Evolutionary conservation across 495 filamentous ascomycete species (phyloP).

Genomic region (Emericellopsis terricola): DNA sequence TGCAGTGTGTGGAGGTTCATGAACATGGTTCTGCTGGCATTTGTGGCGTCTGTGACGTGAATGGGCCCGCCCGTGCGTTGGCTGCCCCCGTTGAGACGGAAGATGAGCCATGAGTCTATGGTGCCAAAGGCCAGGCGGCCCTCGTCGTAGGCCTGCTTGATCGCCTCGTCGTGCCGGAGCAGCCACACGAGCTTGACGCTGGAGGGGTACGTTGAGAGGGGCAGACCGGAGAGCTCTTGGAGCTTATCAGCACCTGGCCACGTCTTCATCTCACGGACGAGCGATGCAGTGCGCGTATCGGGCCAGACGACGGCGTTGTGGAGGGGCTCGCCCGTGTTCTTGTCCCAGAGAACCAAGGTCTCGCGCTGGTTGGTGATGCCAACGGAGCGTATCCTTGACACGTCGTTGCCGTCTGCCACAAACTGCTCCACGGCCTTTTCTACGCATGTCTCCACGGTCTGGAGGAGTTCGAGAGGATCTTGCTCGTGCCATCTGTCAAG

Average conservation of each 20-base stretch:
- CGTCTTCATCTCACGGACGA: constrained; percentile 69
- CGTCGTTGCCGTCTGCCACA: constrained; percentile 47
- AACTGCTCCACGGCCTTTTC: constrained; percentile 64
- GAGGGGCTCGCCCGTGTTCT: constrained; percentile 65
- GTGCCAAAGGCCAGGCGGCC: constrained; percentile 77
- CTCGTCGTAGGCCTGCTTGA: constrained; percentile 62
- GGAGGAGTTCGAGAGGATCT: constrained; percentile 62
- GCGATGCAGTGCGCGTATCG: constrained; percentile 62
- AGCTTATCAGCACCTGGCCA: constrained; percentile 49
- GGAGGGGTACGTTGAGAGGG: constrained; percentile 86
- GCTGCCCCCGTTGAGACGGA: constrained; percentile 73
- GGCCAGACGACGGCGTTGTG: constrained; percentile 90
- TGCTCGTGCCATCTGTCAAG: constrained; percentile 78
- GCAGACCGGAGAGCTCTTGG: constrained; percentile 62
- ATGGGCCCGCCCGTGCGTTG: constrained; percentile 28
- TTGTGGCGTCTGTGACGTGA: constrained; percentile 79
- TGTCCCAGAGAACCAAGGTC: constrained; percentile 85
- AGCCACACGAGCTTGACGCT: constrained; percentile 83
- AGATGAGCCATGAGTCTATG: constrained; percentile 86
- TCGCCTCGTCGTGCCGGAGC: constrained; percentile 49
- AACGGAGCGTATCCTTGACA: constrained; percentile 61
- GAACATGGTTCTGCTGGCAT: constrained; percentile 92
- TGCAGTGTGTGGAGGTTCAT: constrained; percentile 78
- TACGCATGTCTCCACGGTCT: constrained; percentile 70
- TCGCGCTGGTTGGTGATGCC: constrained; percentile 94